phyloP scores from a whole-genome alignment of 345 rosid species.

The Lagerstroemia speciosa region DNA sequence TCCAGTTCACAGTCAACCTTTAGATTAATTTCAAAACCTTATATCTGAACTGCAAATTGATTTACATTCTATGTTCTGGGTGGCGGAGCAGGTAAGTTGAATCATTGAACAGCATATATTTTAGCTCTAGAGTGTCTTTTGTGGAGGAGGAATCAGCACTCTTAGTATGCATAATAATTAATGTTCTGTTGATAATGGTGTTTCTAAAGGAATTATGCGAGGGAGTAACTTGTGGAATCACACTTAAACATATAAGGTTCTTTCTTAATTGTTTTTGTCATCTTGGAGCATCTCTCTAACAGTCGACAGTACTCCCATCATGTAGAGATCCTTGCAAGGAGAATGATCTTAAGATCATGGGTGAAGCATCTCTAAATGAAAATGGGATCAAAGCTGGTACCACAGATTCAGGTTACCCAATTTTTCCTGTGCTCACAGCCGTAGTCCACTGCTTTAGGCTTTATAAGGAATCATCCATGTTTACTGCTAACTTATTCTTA shows the following conservation, averaged over 20 bases:
- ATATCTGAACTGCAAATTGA: background rate
- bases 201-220: background rate
- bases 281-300: constrained; percentile 7
- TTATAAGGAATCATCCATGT: background rate
- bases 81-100: background rate
- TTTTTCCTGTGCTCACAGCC: background rate
- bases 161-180: background rate
- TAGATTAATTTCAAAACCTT: background rate
- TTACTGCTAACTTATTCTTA: background rate
- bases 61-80: background rate
- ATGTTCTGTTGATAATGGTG: background rate
- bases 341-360: constrained; percentile 22
- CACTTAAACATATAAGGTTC: background rate
- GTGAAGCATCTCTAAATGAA: constrained; percentile 23
- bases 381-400: constrained; percentile 20
- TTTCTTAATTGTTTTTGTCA: background rate
- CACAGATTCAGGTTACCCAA: constrained; percentile 36
- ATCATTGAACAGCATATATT: background rate
- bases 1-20: background rate
- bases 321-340: constrained; percentile 20
- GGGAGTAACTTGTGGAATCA: background rate
- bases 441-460: background rate
- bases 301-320: background rate
- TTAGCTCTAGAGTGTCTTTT: background rate
- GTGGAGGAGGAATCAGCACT: background rate